Evolutionary conservation across 805 yeast species (phyloP).

Genomic region (Candida taoyuanica): DNA sequence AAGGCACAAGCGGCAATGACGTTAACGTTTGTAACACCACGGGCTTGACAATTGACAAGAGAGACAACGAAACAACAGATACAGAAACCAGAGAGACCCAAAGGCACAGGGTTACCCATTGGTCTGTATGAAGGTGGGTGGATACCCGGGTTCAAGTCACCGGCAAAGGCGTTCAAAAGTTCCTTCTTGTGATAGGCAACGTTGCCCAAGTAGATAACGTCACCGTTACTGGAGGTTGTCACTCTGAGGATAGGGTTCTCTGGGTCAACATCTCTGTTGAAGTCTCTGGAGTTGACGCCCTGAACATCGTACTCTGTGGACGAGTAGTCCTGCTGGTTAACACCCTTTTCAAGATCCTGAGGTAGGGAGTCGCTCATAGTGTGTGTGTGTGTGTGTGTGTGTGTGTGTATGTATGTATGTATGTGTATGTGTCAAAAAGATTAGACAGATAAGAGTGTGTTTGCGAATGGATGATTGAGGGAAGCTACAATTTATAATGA

Average conservation of each 20-base stretch:
- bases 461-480: no score
- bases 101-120: slow-evolving; percentile 72
- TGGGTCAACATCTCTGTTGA: slow-evolving; percentile 2
- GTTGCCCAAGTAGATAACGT: slow-evolving; percentile 36
- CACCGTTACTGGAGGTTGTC: slow-evolving; percentile 31
- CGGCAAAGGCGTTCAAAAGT: slow-evolving; percentile 60
- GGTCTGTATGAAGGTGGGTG: slow-evolving; percentile 44
- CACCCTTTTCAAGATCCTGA: slow-evolving; percentile 21
- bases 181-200: slow-evolving; percentile 46
- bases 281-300: slow-evolving; percentile 5
- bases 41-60: slow-evolving; percentile 57
- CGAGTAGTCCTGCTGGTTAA: slow-evolving; percentile 9
- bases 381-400: neutral
- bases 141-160: slow-evolving; percentile 41
- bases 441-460: no score
- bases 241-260: slow-evolving; percentile 16
- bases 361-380: slow-evolving; percentile 6
- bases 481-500: no score
- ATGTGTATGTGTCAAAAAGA: neutral
- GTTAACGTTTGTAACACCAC: slow-evolving; percentile 59
- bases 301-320: slow-evolving; percentile 20
- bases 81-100: slow-evolving; percentile 70
- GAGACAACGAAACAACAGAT: slow-evolving; percentile 52
- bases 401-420: neutral
- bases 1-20: slow-evolving; percentile 62